Evolutionary conservation across 495 filamentous ascomycete genomes (phyloP).

Genomic region (Margaritispora aquatica): DNA sequence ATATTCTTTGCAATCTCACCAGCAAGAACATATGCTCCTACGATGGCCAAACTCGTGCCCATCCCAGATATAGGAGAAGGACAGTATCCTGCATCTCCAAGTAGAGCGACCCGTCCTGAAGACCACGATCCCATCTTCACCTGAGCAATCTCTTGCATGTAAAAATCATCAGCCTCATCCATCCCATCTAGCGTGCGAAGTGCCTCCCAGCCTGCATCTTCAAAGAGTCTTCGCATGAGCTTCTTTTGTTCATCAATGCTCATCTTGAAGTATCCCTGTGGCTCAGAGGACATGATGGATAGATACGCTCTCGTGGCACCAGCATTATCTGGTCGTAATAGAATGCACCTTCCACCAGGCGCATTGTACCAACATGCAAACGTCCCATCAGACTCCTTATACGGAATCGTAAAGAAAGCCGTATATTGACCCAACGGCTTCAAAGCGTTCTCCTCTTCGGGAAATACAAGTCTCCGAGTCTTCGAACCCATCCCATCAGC

Average conservation of each 20-base stretch:
- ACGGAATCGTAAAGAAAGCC: conserved; percentile 22
- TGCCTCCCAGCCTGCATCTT: conserved; percentile 39
- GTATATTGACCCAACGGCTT: conserved; percentile 21
- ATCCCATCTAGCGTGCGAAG: conserved; percentile 30
- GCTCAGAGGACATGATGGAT: conserved; percentile 24
- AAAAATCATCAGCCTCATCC: conserved; percentile 42
- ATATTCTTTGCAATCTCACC: conserved; percentile 38
- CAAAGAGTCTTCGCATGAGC: conserved; percentile 36
- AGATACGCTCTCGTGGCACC: conserved; percentile 20
- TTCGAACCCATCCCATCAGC: conserved; percentile 42
- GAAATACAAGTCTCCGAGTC: conserved; percentile 31
- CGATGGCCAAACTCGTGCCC: conserved; percentile 38
- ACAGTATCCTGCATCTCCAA: conserved; percentile 24
- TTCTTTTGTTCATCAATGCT: conserved; percentile 1
- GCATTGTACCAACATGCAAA: conserved; percentile 14
- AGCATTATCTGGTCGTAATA: conserved; percentile 21
- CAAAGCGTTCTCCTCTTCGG: conserved; percentile 11
- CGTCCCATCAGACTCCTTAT: conserved; percentile 20
- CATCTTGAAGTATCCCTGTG: conserved; percentile 19
- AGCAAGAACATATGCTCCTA: conserved; percentile 47
- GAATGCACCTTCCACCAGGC: conserved; percentile 24
- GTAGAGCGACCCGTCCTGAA: neutral
- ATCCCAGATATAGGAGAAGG: conserved; percentile 39
- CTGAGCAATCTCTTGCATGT: conserved; percentile 23
- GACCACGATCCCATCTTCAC: conserved; percentile 41